Evolutionary conservation across 805 yeast genomes (phyloP).

Genomic region (Candida pseudofarinosa): DNA sequence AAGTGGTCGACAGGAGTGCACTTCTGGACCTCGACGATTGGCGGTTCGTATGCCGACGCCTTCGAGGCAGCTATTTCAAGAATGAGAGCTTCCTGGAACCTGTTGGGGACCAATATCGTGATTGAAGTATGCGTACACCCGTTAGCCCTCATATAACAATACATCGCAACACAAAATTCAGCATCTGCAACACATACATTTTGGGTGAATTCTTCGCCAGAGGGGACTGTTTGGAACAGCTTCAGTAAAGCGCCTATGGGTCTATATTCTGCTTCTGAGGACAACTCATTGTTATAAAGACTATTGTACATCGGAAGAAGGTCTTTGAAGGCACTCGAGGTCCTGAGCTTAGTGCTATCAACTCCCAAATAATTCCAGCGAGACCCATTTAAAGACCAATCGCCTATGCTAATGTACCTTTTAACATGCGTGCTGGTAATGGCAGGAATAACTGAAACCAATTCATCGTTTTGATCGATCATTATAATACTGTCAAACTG

Average conservation of each 20-base stretch:
- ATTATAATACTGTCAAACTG: conserved; percentile 3
- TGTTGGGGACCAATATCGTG: conserved; percentile 37
- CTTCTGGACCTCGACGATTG: not conserved
- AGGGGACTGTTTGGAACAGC: conserved; percentile 9
- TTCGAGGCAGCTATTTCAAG: conserved; percentile 26
- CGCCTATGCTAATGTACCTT: conserved; percentile 5
- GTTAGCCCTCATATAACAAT: conserved; percentile 41
- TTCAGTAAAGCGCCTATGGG: conserved; percentile 4
- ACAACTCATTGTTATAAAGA: not conserved
- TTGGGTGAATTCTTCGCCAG: not conserved
- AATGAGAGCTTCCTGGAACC: conserved; percentile 39
- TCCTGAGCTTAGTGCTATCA: not conserved
- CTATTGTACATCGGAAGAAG: not conserved
- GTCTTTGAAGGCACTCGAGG: not conserved
- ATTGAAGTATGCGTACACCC: conserved; percentile 40
- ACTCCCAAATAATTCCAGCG: conserved; percentile 2
- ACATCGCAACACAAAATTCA: conserved; percentile 33
- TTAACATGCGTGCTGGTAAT: conserved; percentile 1
- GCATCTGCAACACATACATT: conserved; percentile 13
- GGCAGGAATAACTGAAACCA: conserved; percentile 1
- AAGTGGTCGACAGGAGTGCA: not conserved
- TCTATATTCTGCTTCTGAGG: not conserved
- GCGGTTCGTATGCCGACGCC: not conserved
- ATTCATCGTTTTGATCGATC: not conserved
- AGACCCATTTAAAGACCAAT: not conserved